phyloP scores from a whole-genome alignment of 805 yeast species.

The Debaryomyces prosopidis region DNA sequence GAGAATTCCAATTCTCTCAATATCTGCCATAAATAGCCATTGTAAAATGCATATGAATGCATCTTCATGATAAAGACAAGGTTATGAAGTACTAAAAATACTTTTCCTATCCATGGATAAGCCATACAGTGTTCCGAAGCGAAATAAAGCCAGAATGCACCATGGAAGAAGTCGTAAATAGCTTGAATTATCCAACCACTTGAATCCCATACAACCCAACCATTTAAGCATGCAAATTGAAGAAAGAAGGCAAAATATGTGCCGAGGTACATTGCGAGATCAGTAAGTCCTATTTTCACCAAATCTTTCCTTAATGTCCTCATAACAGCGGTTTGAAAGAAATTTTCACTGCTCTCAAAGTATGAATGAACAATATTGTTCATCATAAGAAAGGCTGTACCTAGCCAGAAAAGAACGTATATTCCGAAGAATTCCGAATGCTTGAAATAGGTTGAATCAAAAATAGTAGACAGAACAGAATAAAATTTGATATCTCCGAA shows the following conservation, averaged over 20 bases:
- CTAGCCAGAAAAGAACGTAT: slow-evolving; percentile 78
- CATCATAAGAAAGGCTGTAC: slow-evolving; percentile 54
- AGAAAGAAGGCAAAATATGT: slow-evolving; percentile 60
- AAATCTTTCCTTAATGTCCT: slow-evolving; percentile 60
- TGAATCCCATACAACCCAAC: slow-evolving; percentile 56
- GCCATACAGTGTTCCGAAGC: slow-evolving; percentile 48
- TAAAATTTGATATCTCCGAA: slow-evolving; percentile 56
- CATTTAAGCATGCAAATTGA: slow-evolving; percentile 53
- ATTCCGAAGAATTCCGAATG: slow-evolving; percentile 70
- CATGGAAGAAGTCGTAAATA: slow-evolving; percentile 51
- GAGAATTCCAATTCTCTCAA: slow-evolving; percentile 55
- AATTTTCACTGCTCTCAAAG: slow-evolving; percentile 39
- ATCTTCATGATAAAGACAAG: slow-evolving; percentile 90
- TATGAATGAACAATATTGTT: slow-evolving; percentile 57
- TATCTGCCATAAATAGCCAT: slow-evolving; percentile 82
- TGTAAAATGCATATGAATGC: slow-evolving; percentile 90
- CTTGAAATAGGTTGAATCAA: slow-evolving; percentile 50
- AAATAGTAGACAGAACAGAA: slow-evolving; percentile 42
- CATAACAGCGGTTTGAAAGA: slow-evolving; percentile 56
- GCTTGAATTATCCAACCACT: slow-evolving; percentile 67
- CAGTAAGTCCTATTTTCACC: slow-evolving; percentile 68
- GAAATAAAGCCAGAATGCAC: slow-evolving; percentile 54
- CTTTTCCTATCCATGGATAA: slow-evolving; percentile 89
- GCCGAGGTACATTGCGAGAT: slow-evolving; percentile 68
- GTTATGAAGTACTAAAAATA: slow-evolving; percentile 80